Evolutionary conservation across 176 grass and related monocot genomes (phyloP), one percentile per base, ranked within the genome.

Genomic region (Carex parvula): DNA sequence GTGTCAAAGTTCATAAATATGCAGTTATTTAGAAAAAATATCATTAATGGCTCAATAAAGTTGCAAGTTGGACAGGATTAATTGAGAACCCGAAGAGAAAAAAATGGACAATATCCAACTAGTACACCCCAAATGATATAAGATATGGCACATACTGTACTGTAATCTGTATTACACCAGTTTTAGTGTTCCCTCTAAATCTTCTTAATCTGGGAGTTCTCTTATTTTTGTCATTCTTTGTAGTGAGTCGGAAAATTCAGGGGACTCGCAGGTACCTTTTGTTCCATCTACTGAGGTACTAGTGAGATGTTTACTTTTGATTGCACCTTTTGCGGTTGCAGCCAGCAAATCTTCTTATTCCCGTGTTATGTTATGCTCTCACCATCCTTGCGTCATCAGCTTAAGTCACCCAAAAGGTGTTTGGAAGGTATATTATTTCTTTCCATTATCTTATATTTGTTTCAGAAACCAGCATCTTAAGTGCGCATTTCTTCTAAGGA

Each of bases 291-390:
- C 77, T 20, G 95, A 98, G 79, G 54, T 91, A 72, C 84, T 98
- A 70, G 91, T 98, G 72, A 98, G 93, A 88, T 98, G 92, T 89
- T 89, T 98, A 85, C 89, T 98, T 89, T 66, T 98, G 21, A 86
- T 98, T 88, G 89, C 95, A 77, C 92, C 95, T 68, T 91, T 84
- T 57, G 89, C 88, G 14, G 65, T 92, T 82, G 84, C 79, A n/a
- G 76, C 81, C 88, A 82, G 86, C 67, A 59, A 15, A 20, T 87
- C 67, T 85, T 90, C 92, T 61, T 98, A 94, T 89, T 94, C 91
- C 81, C 82, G 69, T 70, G 74, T 98, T 66, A 84, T 98, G 32
- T 81, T 98, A 77, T 98, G 88, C 78, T 88, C 92, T 70, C 95
- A 98, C 76, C 95, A 94, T 79, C 92, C 92, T 86, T 93, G 88